Percentiles rank a stretch among this genome's conserved stretches.
These are phyloP conservation scores for Helotiales sp. DNA, from an alignment of 2,329 filamentous ascomycete genomes.

Conservation along the genomic window DNA sequence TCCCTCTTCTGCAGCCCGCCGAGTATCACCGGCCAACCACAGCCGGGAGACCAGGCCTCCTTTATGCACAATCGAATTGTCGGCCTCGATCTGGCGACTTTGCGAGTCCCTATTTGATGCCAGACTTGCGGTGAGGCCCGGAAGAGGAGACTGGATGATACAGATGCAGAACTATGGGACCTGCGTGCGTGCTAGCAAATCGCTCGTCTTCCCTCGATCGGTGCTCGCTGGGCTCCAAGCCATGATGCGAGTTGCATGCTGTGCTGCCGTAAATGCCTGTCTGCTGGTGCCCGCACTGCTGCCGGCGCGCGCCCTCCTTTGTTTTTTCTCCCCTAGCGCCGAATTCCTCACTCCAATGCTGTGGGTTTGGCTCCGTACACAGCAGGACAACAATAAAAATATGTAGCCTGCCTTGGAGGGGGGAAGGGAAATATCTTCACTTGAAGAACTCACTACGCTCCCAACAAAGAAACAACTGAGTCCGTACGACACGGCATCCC, in stretches of 20 bases:
- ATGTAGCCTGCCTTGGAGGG: neutral
- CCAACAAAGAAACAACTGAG: neutral
- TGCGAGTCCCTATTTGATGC: slow-evolving; percentile 18
- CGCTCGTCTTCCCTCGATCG: slow-evolving; percentile 17
- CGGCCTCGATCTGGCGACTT: slow-evolving; percentile 28
- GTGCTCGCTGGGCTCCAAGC: neutral
- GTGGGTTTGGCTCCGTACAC: neutral
- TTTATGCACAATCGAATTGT: slow-evolving; percentile 35
- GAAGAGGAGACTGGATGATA: slow-evolving; percentile 9
- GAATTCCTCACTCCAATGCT: neutral
- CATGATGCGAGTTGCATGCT: neutral
- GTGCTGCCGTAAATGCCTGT: slow-evolving; percentile 13
- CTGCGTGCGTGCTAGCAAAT: slow-evolving; percentile 14
- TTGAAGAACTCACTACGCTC: neutral
- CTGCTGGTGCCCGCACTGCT: slow-evolving; percentile 17
- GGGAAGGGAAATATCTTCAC: slow-evolving; percentile 9
- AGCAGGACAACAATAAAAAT: neutral
- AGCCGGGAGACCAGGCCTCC: slow-evolving; percentile 6
- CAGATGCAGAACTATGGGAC: slow-evolving; percentile 10
- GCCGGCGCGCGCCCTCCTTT: slow-evolving; percentile 20
- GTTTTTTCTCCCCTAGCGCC: slow-evolving; percentile 18
- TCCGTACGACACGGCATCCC: neutral
- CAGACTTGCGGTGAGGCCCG: slow-evolving; percentile 37
- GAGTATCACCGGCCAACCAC: slow-evolving; percentile 24
- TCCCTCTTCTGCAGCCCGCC: slow-evolving; percentile 2